These are phyloP conservation scores for Mycena olivaceomarginata DNA, from an alignment of 768 basidiomycete genomes.

Conservation along the genomic window DNA sequence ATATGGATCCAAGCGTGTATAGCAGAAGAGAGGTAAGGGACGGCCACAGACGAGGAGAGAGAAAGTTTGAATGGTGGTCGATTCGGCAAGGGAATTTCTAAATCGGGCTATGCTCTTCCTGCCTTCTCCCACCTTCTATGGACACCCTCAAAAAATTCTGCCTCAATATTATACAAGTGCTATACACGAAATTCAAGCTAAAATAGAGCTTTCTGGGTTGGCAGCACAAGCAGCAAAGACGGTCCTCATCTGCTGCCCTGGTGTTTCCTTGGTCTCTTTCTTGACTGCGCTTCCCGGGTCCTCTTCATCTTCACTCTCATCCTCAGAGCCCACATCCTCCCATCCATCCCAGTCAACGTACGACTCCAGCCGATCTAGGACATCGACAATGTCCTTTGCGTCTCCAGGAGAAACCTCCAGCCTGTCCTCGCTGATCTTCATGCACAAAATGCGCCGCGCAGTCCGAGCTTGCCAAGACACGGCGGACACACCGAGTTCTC, in stretches of 20 bases:
- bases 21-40: neutral
- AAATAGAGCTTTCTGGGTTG: slow-evolving; percentile 24
- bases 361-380: slow-evolving; percentile 22
- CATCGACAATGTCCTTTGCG: slow-evolving; percentile 2
- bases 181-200: neutral
- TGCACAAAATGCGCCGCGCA: neutral
- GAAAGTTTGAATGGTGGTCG: slow-evolving; percentile 9
- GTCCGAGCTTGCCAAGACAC: slow-evolving; percentile 10
- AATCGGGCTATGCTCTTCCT: slow-evolving; percentile 2
- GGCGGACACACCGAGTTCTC: slow-evolving; percentile 5
- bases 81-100: slow-evolving; percentile 23
- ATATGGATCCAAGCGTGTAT: neutral
- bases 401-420: slow-evolving; percentile 13
- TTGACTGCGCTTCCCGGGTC: neutral
- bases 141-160: neutral
- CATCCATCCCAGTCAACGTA: slow-evolving; percentile 27
- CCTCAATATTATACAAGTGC: neutral
- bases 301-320: neutral
- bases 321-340: slow-evolving; percentile 13
- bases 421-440: slow-evolving; percentile 22
- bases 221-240: slow-evolving; percentile 31
- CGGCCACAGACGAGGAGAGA: neutral
- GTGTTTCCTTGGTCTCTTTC: neutral
- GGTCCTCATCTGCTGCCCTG: slow-evolving; percentile 12
- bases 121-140: neutral